Evolutionary conservation across 2,329 filamentous ascomycete species (phyloP), one percentile per base, ranked within the genome.

Genomic region (Claviceps monticola): DNA sequence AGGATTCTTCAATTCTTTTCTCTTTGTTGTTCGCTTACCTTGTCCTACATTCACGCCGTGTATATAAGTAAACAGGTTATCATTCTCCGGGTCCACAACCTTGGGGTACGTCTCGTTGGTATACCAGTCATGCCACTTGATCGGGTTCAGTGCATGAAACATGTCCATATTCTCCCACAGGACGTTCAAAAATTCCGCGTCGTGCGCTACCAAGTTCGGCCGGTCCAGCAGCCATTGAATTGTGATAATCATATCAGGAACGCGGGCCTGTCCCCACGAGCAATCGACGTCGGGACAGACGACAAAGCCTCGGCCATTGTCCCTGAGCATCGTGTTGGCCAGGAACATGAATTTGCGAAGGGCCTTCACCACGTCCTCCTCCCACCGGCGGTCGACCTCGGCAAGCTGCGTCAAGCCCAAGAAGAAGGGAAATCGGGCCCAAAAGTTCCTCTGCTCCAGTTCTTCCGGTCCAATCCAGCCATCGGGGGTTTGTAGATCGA

Each of bases 271-370:
- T 56, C 60, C 37, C 68, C 68, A 61, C 59, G 63, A 45, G 60
- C 64, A 57, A 56, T 61, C 50, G 13, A 66, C 70, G 2, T 68
- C 68, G 1, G 63, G 58, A 34, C 72, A 71, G 49, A 66, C 66
- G 16, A 75, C 62, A 50, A 76, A 71, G 0, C 78, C 78, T 1
- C 70, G 70, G 45, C 71, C 72, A 56, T 78, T 71, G 52, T 79
- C 61, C 51, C 67, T 64, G 17, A 82, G 67, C 78, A 82, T 82
- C 36, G 60, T 62, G 55, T 80, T 69, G 58, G 73, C 72, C 3
- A 81, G 61, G 4, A 63, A 58, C 39, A 75, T 61, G 50, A 61
- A 61, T 6, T 48, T 50, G 4, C 55, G 53, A 43, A 60, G 49
- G 4, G 54, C 53, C 16, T 48, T 39, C 17, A 62, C 46, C 16